These are phyloP conservation scores for Oryza australiensis DNA, from an alignment of 176 grass and related monocot species.

Conservation along the genomic window DNA sequence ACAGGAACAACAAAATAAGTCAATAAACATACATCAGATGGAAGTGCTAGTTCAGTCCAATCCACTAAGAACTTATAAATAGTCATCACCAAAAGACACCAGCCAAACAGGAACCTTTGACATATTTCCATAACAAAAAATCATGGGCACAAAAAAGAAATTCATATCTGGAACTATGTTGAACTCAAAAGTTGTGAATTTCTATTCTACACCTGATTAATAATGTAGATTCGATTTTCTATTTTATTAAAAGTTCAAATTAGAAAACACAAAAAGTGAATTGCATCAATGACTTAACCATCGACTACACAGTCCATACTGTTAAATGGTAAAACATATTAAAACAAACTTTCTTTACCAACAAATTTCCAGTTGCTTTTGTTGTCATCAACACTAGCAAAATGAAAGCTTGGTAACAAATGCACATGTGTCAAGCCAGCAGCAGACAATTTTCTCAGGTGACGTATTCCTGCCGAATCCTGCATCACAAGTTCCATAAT, in stretches of 20 bases:
- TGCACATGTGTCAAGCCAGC: conserved; percentile 91
- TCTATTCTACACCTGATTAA: conserved; percentile 4
- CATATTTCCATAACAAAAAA: not conserved
- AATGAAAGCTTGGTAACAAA: conserved; percentile 92
- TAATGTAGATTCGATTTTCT: not conserved
- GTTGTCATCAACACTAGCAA: conserved; percentile 80
- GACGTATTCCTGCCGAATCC: conserved; percentile 68
- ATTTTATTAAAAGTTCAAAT: not conserved
- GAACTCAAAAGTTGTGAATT: not conserved
- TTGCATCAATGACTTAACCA: not conserved
- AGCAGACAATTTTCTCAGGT: conserved; percentile 67
- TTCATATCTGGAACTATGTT: conserved; percentile 10
- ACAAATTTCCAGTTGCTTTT: conserved; percentile 73
- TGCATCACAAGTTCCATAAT: conserved; percentile 41
- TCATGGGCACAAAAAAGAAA: not conserved
- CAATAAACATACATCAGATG: not conserved
- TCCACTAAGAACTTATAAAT: conserved; percentile 15
- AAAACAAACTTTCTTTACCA: conserved; percentile 54
- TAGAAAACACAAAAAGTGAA: conserved; percentile 13
- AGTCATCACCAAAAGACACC: not conserved
- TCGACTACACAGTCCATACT: not conserved
- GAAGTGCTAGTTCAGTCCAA: conserved; percentile 17
- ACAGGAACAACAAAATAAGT: conserved; percentile 13
- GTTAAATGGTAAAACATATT: conserved; percentile 25
- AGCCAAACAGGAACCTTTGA: not conserved